These are phyloP conservation scores for Triadica sebifera DNA, from an alignment of 345 rosid genomes.

Conservation along the genomic window DNA sequence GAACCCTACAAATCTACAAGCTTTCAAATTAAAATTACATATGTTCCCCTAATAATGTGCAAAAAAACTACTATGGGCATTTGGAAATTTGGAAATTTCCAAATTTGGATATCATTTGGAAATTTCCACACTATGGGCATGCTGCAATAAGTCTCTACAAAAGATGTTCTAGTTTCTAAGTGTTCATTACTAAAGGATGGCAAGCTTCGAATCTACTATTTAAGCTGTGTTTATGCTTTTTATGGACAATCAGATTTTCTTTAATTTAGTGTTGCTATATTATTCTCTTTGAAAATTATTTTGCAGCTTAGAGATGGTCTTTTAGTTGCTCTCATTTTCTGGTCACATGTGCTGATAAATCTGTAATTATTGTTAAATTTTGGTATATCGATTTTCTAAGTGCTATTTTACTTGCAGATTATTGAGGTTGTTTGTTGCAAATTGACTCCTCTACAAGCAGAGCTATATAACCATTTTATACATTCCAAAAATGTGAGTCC, in stretches of 20 bases:
- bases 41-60: neutral
- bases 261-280: neutral
- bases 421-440: constrained; percentile 98
- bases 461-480: constrained; percentile 83
- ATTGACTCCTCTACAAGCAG: constrained; percentile 87
- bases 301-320: neutral
- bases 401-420: constrained; percentile 52
- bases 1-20: neutral
- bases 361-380: neutral
- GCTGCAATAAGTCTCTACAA: neutral
- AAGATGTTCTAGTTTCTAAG: neutral
- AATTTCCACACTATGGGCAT: neutral
- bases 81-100: too few relatives aligned
- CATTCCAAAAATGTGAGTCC: constrained; percentile 87
- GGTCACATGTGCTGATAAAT: neutral
- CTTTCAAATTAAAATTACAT: neutral
- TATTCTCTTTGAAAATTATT: neutral
- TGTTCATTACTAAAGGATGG: neutral
- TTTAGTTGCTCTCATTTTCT: neutral
- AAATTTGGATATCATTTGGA: neutral
- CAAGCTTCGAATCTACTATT: neutral
- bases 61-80: too few relatives aligned
- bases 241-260: neutral
- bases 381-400: neutral
- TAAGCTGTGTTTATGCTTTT: constrained; percentile 1